Conservation (phyloP, 208 protist genomes). For the Crithidia bombi region DNA sequence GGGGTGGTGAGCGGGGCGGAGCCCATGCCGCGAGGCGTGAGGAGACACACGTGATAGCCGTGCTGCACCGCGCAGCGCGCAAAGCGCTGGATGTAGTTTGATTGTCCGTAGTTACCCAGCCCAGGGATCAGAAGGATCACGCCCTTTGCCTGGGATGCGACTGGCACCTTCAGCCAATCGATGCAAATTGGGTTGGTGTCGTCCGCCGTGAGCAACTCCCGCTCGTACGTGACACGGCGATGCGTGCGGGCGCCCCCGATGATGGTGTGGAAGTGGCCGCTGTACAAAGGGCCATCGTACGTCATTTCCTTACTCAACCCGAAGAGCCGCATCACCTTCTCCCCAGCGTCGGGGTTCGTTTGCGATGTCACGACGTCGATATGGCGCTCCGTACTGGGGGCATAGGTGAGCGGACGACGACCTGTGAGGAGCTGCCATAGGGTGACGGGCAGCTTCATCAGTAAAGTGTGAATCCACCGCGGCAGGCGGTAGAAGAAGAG, state of each 20-base stretch:
- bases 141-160: constrained; percentile 24
- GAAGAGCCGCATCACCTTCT: constrained; percentile 25
- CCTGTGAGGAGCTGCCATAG: constrained; percentile 40
- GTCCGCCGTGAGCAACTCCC: constrained; percentile 44
- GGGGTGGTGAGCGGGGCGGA: constrained; percentile 55
- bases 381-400: constrained; percentile 28
- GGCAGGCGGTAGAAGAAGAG: constrained; percentile 41
- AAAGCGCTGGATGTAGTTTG: constrained; percentile 53
- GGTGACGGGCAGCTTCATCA: constrained; percentile 36
- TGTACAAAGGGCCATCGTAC: constrained; percentile 70
- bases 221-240: constrained; percentile 46
- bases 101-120: constrained; percentile 52
- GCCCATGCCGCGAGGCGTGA: constrained; percentile 67
- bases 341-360: neutral
- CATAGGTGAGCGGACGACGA: constrained; percentile 26
- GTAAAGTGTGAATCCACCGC: constrained; percentile 32
- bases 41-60: constrained; percentile 53
- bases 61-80: constrained; percentile 26
- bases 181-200: constrained; percentile 70
- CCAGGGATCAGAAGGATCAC: constrained; percentile 64
- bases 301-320: constrained; percentile 39
- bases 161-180: constrained; percentile 48
- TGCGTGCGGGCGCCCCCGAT: constrained; percentile 34
- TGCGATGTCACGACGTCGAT: constrained; percentile 30
- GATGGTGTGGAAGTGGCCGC: constrained; percentile 65